Percentiles rank a stretch among this genome's conserved stretches.
These are phyloP conservation scores for Thuja plicata DNA, from an alignment of 83 land plant species.

Conservation along the genomic window DNA sequence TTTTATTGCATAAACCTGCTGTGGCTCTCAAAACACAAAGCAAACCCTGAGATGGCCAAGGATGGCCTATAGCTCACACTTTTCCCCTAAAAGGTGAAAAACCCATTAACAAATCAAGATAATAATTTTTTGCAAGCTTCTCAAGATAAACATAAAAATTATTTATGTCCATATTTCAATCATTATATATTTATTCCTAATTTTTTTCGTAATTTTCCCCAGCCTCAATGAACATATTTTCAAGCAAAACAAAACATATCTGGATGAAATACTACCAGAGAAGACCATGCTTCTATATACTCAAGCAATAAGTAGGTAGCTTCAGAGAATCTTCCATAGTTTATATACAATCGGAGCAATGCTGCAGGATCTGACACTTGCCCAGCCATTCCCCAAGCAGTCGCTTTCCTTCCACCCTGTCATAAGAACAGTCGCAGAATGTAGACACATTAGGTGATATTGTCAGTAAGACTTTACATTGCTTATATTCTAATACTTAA, in stretches of 20 bases:
- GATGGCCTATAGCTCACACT: neutral
- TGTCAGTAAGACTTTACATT: neutral
- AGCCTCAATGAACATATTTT: neutral
- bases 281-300: constrained; percentile 67
- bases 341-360: constrained; percentile 76
- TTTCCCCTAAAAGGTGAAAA: neutral
- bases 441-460: neutral
- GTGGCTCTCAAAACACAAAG: neutral
- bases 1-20: neutral
- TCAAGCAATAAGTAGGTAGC: constrained; percentile 85
- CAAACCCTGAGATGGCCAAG: neutral
- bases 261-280: constrained; percentile 40
- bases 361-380: constrained; percentile 80
- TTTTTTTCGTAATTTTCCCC: neutral
- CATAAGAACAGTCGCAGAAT: neutral
- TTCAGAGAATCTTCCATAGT: constrained; percentile 84
- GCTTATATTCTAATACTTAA: neutral
- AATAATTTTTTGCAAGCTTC: neutral
- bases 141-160: neutral
- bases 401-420: constrained; percentile 66
- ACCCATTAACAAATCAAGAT: neutral
- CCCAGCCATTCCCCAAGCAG: constrained; percentile 73
- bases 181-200: neutral
- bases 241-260: neutral
- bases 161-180: neutral